Evolutionary conservation across 495 filamentous ascomycete species (phyloP), one percentile per base, ranked within the genome.

Genomic region (Glonium stellatum): DNA sequence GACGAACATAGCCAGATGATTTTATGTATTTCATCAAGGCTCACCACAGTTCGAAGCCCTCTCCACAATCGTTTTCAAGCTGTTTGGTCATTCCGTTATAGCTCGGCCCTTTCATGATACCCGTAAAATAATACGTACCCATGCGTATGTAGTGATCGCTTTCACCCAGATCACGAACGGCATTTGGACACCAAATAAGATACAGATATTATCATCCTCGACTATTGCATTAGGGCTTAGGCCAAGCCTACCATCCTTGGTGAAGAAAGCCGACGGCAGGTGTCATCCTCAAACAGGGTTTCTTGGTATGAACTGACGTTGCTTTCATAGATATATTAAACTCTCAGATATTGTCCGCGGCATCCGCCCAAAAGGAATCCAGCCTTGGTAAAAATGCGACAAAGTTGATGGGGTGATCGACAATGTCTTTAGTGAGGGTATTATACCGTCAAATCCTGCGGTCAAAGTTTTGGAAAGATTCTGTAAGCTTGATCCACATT

Each of bases 101-200:
- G 53, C 53, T 19, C 39, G 27, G 6, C 34, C 53, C 25, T 55
- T n/a, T 15, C 53, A 55, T 55, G 25, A 55, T 55, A 55, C 23
- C 53, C n/a, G 23, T 31, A 37, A 55, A 1, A 18, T 55, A 73
- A 37, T 66, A 71, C 50, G 70, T 69, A 0, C 71, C 69, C 9
- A 72, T 54, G 21, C 71, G 58, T 31, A 53, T 31, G 50, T 60
- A 66, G 48, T 58, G 31, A 39, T 55, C 36, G 34, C 37, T 58
- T 48, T 21, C 12, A 36, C 55, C 11, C 71, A 58, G 25, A 71
- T 41, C 39, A 69, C 53, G 47, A 71, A 60, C 9, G 71, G 68
- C 37, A 61, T 60, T 54, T 61, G 69, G 31, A 66, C 67, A 34
- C 71, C 70, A 62, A 61, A 64, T 34, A 73, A 58, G 41, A 73